Evolutionary conservation across 805 yeast species (phyloP), one percentile per base, ranked within the genome.

Genomic region (Vanderwaltozyma yarrowii): DNA sequence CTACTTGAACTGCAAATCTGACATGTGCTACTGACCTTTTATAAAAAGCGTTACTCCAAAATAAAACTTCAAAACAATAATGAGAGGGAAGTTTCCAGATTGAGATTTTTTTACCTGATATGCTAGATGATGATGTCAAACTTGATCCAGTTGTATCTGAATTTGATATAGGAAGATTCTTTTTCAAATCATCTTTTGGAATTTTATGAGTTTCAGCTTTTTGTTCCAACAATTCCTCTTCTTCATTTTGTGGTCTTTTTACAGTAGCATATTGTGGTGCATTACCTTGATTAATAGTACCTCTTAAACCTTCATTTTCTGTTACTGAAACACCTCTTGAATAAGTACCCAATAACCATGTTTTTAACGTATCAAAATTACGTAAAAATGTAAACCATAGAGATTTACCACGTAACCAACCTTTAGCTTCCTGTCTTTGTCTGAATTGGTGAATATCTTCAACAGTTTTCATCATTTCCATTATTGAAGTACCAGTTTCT

Each of bases 1-100:
- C 58, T 11, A 68, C 64, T 43, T 73, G 74, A 31, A 69, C 48
- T 1, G 73, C 72, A 49, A 67, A 71, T 19, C 67, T 58, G 33
- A 70, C 55, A 46, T 69, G 73, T 5, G 61, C 54, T 33, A 47
- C 54, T 2, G 47, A 45, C 17, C 36, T 45, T 29, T 42, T 41
- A 26, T 45, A 52, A 26, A 50, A 56, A 5, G 38, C 21, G 32
- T 55, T 42, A 11, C 38, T 15, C 44, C 42, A 40, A 5, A 46
- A 31, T 13, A 48, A 29, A 12, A 33, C 18, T 5, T 25, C 31
- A 3, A 33, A 36, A 11, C n/a, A n/a, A n/a, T n/a, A n/a, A n/a
- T n/a, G n/a, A n/a, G 38, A 32, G 9, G 16, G 25, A 11, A 23
- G 15, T 34, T 21, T 21, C 24, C n/a, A n/a, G 10, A 13, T 10